phyloP scores from a whole-genome alignment of 164 flowering plant species.

The Stephania cephalantha region DNA sequence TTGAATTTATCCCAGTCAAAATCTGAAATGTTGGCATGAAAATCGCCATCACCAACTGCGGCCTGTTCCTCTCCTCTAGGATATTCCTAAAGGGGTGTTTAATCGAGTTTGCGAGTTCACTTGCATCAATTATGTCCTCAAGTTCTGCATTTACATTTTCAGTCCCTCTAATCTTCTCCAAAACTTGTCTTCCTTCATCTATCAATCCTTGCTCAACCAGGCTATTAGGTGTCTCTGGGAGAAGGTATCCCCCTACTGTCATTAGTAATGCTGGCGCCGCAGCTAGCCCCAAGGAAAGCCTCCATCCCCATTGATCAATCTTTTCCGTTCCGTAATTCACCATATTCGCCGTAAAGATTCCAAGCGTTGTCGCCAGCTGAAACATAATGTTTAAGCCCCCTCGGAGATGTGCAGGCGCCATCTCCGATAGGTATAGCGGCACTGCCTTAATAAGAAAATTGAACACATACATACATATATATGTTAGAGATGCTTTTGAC shows the following conservation, averaged over 20 bases:
- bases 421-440: slow-evolving; percentile 80
- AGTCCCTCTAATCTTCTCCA: slow-evolving; percentile 75
- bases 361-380: slow-evolving; percentile 85
- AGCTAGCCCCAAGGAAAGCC: slow-evolving; percentile 87
- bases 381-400: slow-evolving; percentile 94
- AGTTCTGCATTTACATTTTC: slow-evolving; percentile 62
- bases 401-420: slow-evolving; percentile 91
- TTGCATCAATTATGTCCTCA: slow-evolving; percentile 80
- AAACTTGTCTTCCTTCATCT: slow-evolving; percentile 47
- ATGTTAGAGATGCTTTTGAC: too few relatives aligned
- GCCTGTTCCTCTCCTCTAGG: slow-evolving; percentile 63
- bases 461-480: too few relatives aligned
- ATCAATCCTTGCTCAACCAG: slow-evolving; percentile 54
- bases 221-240: slow-evolving; percentile 95
- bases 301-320: slow-evolving; percentile 85
- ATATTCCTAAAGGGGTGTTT: slow-evolving; percentile 81
- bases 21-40: slow-evolving; percentile 87
- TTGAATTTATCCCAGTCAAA: slow-evolving; percentile 79
- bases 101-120: slow-evolving; percentile 77
- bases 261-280: slow-evolving; percentile 71
- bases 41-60: slow-evolving; percentile 79
- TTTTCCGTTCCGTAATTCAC: slow-evolving; percentile 73
- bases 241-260: slow-evolving; percentile 73
- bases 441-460: slow-evolving; percentile 50
- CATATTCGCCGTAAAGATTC: slow-evolving; percentile 95